Evolutionary conservation across 768 basidiomycete species (phyloP).

Genomic region (Dentipellis fragilis): DNA sequence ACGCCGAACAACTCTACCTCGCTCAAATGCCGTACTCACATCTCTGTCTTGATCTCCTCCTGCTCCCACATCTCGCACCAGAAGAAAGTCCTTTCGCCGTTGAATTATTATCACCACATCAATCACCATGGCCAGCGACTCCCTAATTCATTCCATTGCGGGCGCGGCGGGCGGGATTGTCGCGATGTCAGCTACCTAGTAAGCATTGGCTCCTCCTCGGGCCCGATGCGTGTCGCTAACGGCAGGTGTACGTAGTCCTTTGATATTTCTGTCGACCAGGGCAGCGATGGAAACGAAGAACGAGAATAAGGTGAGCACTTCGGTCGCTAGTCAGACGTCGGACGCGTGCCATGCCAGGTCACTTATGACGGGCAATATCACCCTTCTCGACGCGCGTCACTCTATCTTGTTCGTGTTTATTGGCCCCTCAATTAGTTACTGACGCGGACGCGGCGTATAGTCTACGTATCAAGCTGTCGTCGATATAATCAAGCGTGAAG

Average conservation of each 20-base stretch:
- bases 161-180: slow-evolving; percentile 86
- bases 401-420: no score
- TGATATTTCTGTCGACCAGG: slow-evolving; percentile 86
- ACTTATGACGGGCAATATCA: no score
- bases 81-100: no score
- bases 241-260: slow-evolving; percentile 46
- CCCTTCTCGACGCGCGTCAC: no score
- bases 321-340: background rate
- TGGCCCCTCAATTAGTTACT: background rate
- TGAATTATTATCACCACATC: no score
- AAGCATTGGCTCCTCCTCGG: slow-evolving; percentile 19
- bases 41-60: no score
- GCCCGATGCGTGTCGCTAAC: slow-evolving; percentile 3
- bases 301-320: slow-evolving; percentile 50
- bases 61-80: no score
- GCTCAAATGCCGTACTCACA: no score
- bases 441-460: slow-evolving; percentile 24
- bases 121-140: slow-evolving; percentile 38
- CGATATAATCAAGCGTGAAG: slow-evolving; percentile 78
- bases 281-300: slow-evolving; percentile 85
- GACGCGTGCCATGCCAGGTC: background rate
- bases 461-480: slow-evolving; percentile 54
- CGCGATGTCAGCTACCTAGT: slow-evolving; percentile 91
- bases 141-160: slow-evolving; percentile 75
- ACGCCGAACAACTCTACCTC: no score